Evolutionary conservation across 192 early-diverging fungal species (phyloP), one percentile per base, ranked within the genome.

Genomic region (Backusella parvicylindrica): DNA sequence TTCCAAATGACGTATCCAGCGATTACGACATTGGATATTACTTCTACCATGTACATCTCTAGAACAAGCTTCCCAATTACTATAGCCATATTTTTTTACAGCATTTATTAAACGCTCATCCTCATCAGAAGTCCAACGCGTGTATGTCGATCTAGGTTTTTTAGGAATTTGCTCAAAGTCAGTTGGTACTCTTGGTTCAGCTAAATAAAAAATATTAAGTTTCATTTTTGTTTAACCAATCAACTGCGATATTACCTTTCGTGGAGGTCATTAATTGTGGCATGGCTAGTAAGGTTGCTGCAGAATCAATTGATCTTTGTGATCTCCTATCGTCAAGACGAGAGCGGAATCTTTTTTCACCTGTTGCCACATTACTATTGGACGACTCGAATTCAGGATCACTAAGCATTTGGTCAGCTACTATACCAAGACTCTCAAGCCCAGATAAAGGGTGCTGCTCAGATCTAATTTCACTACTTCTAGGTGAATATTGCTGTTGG

Each of bases 1-100:
- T 23, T 72, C 65, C 9, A 43, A 53, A 40, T 69, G 65, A 18
- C 64, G 64, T 38, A 65, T 75, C 85, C 85, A 86, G 1, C 85
- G 77, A 49, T 86, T 84, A 15, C 85, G 73, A 33, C 85, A 86
- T 71, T 86, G 85, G 5, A 83, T 79, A 65, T 83, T 72, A 32
- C 47, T 86, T 43, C 81, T 69, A 63, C 79, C 75, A 18, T 79
- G 84, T 1, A 86, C 75, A 12, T 73, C 67, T 36, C 36, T 33
- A 26, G 85, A 79, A 12, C 84, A 70, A n/a, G 64, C 64, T 30
- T 85, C 81, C 85, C 85, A 86, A 8, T 83, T 77, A 33, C 75
- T 75, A 16, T 66, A 65, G 1, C 85, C 79, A n/a, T 79, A 68
- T 65, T 76, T 78, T 12, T 70, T 75, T 9, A 80, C 78, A 1